A percentile compares a stretch with the other conserved stretches of the same genome.
Conservation (phyloP, 2,329 filamentous ascomycete genomes). For the Colletotrichum filicis region DNA sequence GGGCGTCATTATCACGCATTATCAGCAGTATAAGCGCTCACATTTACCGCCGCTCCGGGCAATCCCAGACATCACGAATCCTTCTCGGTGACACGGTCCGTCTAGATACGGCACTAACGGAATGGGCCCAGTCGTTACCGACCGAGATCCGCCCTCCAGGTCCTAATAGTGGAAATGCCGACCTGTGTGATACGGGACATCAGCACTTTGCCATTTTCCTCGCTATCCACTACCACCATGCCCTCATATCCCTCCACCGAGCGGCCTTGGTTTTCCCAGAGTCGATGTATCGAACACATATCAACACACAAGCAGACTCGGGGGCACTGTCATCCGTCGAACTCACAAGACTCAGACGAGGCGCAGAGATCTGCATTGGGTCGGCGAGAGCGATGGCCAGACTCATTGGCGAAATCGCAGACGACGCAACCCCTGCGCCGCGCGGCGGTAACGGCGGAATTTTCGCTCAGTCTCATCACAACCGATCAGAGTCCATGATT, state of each 20-base stretch:
- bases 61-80: slow-evolving; percentile 7
- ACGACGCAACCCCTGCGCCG: neutral
- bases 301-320: slow-evolving; percentile 24
- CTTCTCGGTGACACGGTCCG: slow-evolving; percentile 32
- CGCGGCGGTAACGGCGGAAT: neutral
- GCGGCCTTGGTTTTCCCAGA: slow-evolving; percentile 36
- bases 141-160: slow-evolving; percentile 7
- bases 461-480: neutral
- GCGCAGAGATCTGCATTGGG: slow-evolving; percentile 18
- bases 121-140: slow-evolving; percentile 34
- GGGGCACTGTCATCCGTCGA: slow-evolving; percentile 7
- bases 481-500: slow-evolving; percentile 3
- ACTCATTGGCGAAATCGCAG: slow-evolving; percentile 18
- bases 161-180: neutral
- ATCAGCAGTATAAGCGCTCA: slow-evolving; percentile 32
- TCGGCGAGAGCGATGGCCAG: slow-evolving; percentile 19
- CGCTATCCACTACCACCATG: slow-evolving; percentile 21
- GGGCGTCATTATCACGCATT: slow-evolving; percentile 34
- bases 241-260: slow-evolving; percentile 36
- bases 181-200: neutral
- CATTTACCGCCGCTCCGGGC: slow-evolving; percentile 11
- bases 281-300: slow-evolving; percentile 32
- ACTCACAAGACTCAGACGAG: slow-evolving; percentile 8
- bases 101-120: slow-evolving; percentile 34
- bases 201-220: slow-evolving; percentile 26